These are phyloP conservation scores for Yamadazyma tumulicola DNA, from an alignment of 805 yeast genomes.

Conservation along the genomic window DNA sequence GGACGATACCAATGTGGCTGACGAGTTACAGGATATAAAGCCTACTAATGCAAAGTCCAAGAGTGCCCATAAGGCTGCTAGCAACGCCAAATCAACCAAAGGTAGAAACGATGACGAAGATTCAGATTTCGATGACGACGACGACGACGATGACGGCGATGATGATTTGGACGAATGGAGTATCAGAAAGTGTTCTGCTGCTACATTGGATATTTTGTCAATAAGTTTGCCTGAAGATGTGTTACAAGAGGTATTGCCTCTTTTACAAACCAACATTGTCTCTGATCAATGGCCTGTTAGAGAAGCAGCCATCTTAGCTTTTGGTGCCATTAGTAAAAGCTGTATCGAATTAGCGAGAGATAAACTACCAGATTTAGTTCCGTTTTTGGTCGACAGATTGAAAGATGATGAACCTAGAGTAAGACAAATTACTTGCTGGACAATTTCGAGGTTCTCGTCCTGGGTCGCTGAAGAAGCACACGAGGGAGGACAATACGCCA, in stretches of 20 bases:
- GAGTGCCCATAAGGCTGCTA: slow-evolving; percentile 29
- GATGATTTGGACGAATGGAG: slow-evolving; percentile 83
- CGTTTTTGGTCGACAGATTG: slow-evolving; percentile 77
- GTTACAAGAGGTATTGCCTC: slow-evolving; percentile 65
- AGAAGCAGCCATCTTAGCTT: slow-evolving; percentile 89
- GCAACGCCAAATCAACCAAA: slow-evolving; percentile 10
- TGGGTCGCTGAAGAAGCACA: slow-evolving; percentile 78
- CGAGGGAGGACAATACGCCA: slow-evolving; percentile 58
- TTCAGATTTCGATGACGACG: slow-evolving; percentile 36
- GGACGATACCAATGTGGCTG: slow-evolving; percentile 76
- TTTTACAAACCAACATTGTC: slow-evolving; percentile 65
- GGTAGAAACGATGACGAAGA: slow-evolving; percentile 17
- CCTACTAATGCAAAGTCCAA: slow-evolving; percentile 76
- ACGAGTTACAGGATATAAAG: slow-evolving; percentile 80
- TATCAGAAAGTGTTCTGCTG: slow-evolving; percentile 89
- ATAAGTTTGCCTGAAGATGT: slow-evolving; percentile 64
- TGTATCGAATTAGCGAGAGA: slow-evolving; percentile 68
- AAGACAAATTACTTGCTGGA: slow-evolving; percentile 94
- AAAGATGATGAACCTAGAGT: slow-evolving; percentile 78
- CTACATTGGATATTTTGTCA: slow-evolving; percentile 82
- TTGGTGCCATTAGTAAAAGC: slow-evolving; percentile 94
- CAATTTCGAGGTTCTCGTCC: slow-evolving; percentile 75
- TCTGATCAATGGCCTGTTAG: slow-evolving; percentile 82
- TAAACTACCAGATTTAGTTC: slow-evolving; percentile 76
- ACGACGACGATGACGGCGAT: slow-evolving; percentile 54